Conservation (phyloP, 768 basidiomycete genomes). For the Phanerochaete sordida region DNA sequence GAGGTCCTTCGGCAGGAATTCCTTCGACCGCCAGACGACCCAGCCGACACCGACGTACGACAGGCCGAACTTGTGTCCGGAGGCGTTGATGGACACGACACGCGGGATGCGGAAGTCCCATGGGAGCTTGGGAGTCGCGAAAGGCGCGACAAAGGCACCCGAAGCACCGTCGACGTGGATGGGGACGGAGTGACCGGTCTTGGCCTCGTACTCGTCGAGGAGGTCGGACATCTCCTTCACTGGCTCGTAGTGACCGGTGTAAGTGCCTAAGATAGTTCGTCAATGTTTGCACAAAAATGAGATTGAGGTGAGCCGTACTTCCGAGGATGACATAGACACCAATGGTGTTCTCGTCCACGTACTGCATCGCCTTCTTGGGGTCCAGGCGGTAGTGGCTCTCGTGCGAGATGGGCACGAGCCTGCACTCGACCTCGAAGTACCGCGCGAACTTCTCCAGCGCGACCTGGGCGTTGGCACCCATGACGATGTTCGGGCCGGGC, state of each 20-base stretch:
- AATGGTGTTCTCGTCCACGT: constrained; percentile 70
- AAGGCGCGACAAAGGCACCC: constrained; percentile 62
- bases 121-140: constrained; percentile 45
- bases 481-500: constrained; percentile 62
- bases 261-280: constrained; percentile 37
- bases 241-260: constrained; percentile 65
- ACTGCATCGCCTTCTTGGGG: constrained; percentile 59
- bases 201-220: constrained; percentile 52
- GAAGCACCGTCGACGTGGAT: constrained; percentile 52
- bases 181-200: constrained; percentile 41
- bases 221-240: constrained; percentile 83
- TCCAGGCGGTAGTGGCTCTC: constrained; percentile 78
- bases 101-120: constrained; percentile 64
- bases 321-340: constrained; percentile 62
- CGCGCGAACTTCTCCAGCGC: constrained; percentile 70
- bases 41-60: constrained; percentile 59
- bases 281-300: neutral
- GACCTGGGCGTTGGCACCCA: constrained; percentile 69
- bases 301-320: constrained; percentile 29
- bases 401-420: constrained; percentile 61
- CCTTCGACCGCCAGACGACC: constrained; percentile 58
- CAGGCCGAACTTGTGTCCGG: constrained; percentile 60
- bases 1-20: constrained; percentile 62
- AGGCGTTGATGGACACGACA: constrained; percentile 56
- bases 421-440: constrained; percentile 62